Base-by-base conservation (phyloP, 257 asterid species). In the Petunia axillaris region DNA sequence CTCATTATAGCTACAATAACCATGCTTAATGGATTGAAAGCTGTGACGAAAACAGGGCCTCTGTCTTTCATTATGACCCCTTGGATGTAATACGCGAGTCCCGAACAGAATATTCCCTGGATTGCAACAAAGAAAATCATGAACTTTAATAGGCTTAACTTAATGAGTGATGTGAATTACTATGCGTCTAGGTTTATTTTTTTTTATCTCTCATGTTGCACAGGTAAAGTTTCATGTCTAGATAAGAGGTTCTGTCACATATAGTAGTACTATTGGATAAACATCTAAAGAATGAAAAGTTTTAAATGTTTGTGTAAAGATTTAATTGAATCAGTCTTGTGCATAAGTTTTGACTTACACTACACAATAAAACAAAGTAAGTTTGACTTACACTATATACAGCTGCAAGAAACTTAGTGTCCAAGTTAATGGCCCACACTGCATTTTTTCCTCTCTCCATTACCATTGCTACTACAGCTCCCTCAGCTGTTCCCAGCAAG, bases 41-140 rank as follows among this genome's bases (percentile, higher is more conserved):
- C 95, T 0, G 98, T 92, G 1, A 95, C 97, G 15, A 93, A 95
- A 77, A 95, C 98, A 2, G 96, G 98, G 40, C 98, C 99, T 63
- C 98, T 82, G 48, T 89, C 94, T 84, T 89, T 91, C 97, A 95
- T 91, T 37, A 95, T 85, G 5, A 90, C 80, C 63, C 99, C 99
- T 88, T 93, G 98, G 73, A 95, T 88, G 58, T 92, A 95, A 80
- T 93, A 92, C 36, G 97, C 96, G 39, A 93, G 87, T 2, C 98
- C 99, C 6, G 98, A 92, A 81, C 99, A 93, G 58, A 92, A 88
- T 76, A 95, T 74, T 25, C 99, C 99, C 98, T 95, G 92, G 79
- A 84, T 46, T 36, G 35, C 25, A 38, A 65, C 59, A 70, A 63
- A 35, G 36, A 13, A 82, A 80, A 25, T 54, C 6, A 60, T 75